Base-by-base conservation (phyloP, 2,329 filamentous ascomycete genomes). In the Pochonia chlamydosporia region DNA sequence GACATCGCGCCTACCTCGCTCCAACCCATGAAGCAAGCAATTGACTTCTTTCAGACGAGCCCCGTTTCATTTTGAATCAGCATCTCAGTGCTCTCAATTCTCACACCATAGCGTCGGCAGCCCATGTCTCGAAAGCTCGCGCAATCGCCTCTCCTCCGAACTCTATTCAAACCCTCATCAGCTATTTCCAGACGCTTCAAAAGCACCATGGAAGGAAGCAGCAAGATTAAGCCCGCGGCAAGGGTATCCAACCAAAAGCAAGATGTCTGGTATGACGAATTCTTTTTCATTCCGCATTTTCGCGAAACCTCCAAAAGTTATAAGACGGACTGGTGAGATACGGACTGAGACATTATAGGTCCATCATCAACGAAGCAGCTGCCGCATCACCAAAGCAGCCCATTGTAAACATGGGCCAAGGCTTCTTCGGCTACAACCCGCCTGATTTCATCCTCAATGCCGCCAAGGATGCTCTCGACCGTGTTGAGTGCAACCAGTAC, bases 401-500 rank as follows among this genome's bases (percentile, higher is more conserved):
- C 49, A 82, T 84, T 53, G 74, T 84, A 51, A 84, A 84, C 56
- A 74, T 83, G 72, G 80, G 79, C 24, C 79, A 82, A 62, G 79
- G 79, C 46, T 89, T 89, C 57, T 91, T 89, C 57, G 92, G 92
- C 49, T 97, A 97, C 68, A 97, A 97, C 63, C 92, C 92, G 48
- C 92, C 92, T 7, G 69, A 84, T 30, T 97, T 96, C 67, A 89
- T 96, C 54, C 74, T 96, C 54, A 80, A 96, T 58, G 93, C 93
- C 36, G 93, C 93, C 44, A 97, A 96, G 69, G 74, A 85, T 33
- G 91, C 92, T 33, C 78, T 99, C 44, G 85, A 96, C 62, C 79
- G 82, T 44, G 92, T 99, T 20, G 93, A 97, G 56, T 96, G 92
- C 78, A 99, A 99, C 68, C 93, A 99, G 74, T 99, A 99, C 76